Percentiles rank a stretch among this genome's conserved stretches.
These are phyloP conservation scores for Multifurca ochricompacta DNA, from an alignment of 768 basidiomycete genomes.

Conservation along the genomic window DNA sequence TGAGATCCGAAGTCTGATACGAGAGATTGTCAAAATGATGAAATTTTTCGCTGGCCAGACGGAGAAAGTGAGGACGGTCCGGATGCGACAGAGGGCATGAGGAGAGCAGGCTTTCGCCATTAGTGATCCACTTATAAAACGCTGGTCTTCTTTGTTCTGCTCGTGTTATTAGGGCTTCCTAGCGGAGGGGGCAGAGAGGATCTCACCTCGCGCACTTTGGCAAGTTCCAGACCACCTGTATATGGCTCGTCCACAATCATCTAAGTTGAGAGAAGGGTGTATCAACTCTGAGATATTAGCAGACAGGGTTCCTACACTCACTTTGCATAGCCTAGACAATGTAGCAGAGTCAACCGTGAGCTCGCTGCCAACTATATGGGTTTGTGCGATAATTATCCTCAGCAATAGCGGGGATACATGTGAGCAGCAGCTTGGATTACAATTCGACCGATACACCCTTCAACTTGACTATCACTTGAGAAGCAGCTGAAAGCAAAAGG, in stretches of 20 bases:
- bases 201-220: background rate
- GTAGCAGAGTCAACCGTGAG: background rate
- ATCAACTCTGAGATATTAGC: background rate
- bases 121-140: background rate
- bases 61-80: constrained; percentile 1
- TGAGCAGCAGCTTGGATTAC: no score
- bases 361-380: background rate
- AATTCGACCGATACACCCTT: no score
- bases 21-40: background rate
- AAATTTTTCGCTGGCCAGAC: background rate
- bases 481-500: no score
- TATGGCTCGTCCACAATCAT: background rate
- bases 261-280: background rate
- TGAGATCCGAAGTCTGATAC: background rate
- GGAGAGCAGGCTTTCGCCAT: background rate
- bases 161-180: background rate
- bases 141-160: background rate
- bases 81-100: background rate
- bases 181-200: background rate
- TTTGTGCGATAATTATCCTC: background rate
- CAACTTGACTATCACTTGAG: no score
- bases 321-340: background rate
- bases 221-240: background rate
- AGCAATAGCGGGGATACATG: background rate
- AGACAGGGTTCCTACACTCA: background rate